Evolutionary conservation across 2,329 filamentous ascomycete genomes (phyloP), one percentile per base, ranked within the genome.

Genomic region (Kalmusia sp.): DNA sequence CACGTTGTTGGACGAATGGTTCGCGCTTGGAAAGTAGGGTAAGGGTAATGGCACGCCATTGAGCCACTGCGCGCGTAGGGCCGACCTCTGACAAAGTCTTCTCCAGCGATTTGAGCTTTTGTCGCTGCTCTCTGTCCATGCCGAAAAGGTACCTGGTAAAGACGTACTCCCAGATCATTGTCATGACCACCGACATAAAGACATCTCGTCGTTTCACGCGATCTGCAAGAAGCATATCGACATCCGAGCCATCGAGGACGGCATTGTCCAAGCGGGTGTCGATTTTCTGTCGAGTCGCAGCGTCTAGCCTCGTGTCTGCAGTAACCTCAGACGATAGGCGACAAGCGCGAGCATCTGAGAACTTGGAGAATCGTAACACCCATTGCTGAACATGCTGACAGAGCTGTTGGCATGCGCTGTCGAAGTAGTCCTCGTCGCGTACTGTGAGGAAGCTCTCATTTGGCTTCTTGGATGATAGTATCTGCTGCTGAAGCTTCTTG

Each of bases 131-230:
- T 65, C 93, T 86, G 73, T 99, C 95, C 92, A 99, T 96, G 66
- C 95, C 95, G 73, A 99, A 99, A 22, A 99, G 87, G 74, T 99
- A 99, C 59, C 95, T 87, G 7, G 93, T 97, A 72, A 99, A 99
- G 71, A 99, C 88, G 70, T 96, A 97, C 76, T 99, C 95, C 93
- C 93, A 99, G 46, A 99, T 88, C 92, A 99, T 97, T 57, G 90
- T 95, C 93, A 98, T 98, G 51, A 93, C 91, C 75, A 99, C 92
- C 31, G 92, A 95, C 92, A 98, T 97, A 82, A 99, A 97, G 53
- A 98, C 88, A 73, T 98, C 93, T 55, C 93, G 87, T 56, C 95
- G 88, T 68, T 85, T 88, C 49, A 97, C 89, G 33, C 96, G 90
- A 73, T 99, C 93, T 61, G 85, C 84, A 43, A 99, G 87, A 69